Evolutionary conservation across 73 alveolate species (phyloP).

Genomic region (Diophrys sp.): DNA sequence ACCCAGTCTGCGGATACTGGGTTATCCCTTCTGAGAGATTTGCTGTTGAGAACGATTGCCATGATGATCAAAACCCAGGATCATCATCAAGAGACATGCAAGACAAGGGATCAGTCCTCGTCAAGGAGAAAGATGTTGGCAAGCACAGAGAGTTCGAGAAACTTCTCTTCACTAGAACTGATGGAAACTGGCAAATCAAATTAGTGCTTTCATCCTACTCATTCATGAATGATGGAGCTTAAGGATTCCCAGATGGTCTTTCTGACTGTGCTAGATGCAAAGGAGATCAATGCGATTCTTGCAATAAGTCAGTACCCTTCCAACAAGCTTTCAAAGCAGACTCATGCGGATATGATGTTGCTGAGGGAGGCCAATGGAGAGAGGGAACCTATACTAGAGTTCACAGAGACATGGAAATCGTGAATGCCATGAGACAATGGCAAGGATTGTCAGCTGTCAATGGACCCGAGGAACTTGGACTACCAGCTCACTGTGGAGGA

Average conservation of each 20-base stretch:
- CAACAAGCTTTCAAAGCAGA: slow-evolving; percentile 84
- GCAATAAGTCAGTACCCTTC: slow-evolving; percentile 83
- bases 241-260: slow-evolving; percentile 93
- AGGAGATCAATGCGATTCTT: slow-evolving; percentile 72
- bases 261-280: slow-evolving; percentile 82
- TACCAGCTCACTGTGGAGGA: slow-evolving; percentile 53
- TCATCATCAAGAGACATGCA: slow-evolving; percentile 92
- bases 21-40: slow-evolving; percentile 81
- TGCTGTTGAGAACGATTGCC: slow-evolving; percentile 88
- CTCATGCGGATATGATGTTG: slow-evolving; percentile 86
- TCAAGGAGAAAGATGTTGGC: slow-evolving; percentile 73
- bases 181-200: slow-evolving; percentile 89
- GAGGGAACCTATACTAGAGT: slow-evolving; percentile 94
- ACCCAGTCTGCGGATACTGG: slow-evolving; percentile 93
- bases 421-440: slow-evolving; percentile 94
- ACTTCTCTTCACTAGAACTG: slow-evolving; percentile 83
- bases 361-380: slow-evolving; percentile 72
- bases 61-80: slow-evolving; percentile 96
- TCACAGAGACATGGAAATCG: slow-evolving; percentile 86
- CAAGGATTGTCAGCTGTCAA: slow-evolving; percentile 68
- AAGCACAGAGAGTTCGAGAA: slow-evolving; percentile 83
- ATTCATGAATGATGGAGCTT: slow-evolving; percentile 83
- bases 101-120: slow-evolving; percentile 86
- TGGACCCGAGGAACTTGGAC: slow-evolving; percentile 60
- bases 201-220: slow-evolving; percentile 82